Base-by-base conservation (phyloP, 2,329 filamentous ascomycete species). In the Nemania sp. region DNA sequence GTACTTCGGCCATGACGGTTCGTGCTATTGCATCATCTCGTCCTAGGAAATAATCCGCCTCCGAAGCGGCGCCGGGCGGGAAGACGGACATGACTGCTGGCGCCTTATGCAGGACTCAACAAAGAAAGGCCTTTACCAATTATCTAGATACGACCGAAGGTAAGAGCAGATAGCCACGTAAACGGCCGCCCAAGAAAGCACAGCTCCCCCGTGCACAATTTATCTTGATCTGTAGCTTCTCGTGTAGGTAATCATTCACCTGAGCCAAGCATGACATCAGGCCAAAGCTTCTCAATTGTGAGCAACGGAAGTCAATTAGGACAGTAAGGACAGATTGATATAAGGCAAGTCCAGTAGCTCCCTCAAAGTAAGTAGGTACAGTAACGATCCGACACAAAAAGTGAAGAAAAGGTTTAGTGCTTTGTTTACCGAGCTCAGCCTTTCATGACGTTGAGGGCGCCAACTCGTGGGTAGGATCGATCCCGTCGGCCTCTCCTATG, bases 1-100 rank as follows among this genome's bases (percentile, higher is more conserved):
- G 73, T 26, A 75, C 49, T 52, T 72, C 67, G 1, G 71, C 73
- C 69, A 73, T 71, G 35, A 73, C 64, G 43, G 71, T 68, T n/a
- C 65, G 71, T 22, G 47, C 67, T 58, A 66, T 57, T 22, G 15
- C 49, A 38, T 66, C 58, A 43, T 73, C 73, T 60, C 62, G 67
- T 38, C 70, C 67, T 52, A 72, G 49, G 53, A 70, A 66, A 56
- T 62, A 69, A 6, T 67, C 67, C 27, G 70, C 57, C 54, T 74
- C 74, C n/a, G 73, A 75, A 27, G 64, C 59, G 27, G 70, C 51
- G 52, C 57, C 22, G 35, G 72, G 53, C 58, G 51, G 47, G 52
- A 64, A 15, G 27, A 43, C 13, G 38, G 67, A 69, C 67, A 69
- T 69, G 53, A 20, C 22, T 41, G 11, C 5, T 13, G 38, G 13